phyloP scores from a whole-genome alignment of 495 filamentous ascomycete species.

The Aspergillus saccharolyticus region DNA sequence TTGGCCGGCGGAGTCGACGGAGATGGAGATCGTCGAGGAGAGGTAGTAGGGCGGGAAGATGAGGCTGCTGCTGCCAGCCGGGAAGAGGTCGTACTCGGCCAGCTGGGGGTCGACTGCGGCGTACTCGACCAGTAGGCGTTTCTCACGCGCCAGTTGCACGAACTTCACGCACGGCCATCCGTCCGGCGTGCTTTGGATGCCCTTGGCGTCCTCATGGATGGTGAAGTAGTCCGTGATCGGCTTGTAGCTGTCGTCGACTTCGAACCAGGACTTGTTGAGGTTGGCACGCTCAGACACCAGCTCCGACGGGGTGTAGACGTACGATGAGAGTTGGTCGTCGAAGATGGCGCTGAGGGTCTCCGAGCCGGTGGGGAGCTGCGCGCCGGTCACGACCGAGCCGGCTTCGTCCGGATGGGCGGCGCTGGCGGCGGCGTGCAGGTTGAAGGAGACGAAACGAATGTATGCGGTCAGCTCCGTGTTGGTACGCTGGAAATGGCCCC shows the following conservation, averaged over 20 bases:
- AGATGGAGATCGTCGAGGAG: slow-evolving; percentile 22
- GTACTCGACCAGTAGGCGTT: slow-evolving; percentile 49
- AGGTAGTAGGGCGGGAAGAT: slow-evolving; percentile 45
- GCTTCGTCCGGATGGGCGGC: slow-evolving; percentile 33
- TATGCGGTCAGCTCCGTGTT: slow-evolving; percentile 38
- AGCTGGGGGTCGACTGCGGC: slow-evolving; percentile 55
- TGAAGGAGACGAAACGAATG: slow-evolving; percentile 50
- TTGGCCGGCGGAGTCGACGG: slow-evolving; percentile 27
- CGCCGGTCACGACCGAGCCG: slow-evolving; percentile 26
- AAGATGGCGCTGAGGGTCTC: slow-evolving; percentile 34
- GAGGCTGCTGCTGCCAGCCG: slow-evolving; percentile 25
- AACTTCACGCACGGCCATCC: slow-evolving; percentile 60
- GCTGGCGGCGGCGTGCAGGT: slow-evolving; percentile 54
- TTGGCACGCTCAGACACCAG: slow-evolving; percentile 47
- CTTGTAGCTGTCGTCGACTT: slow-evolving; percentile 35
- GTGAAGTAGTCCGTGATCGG: slow-evolving; percentile 52
- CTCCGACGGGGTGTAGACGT: slow-evolving; percentile 49
- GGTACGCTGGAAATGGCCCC: slow-evolving; percentile 44
- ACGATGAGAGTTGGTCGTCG: slow-evolving; percentile 35
- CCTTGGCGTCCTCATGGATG: slow-evolving; percentile 28
- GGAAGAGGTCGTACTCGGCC: slow-evolving; percentile 44
- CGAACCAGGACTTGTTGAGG: slow-evolving; percentile 57
- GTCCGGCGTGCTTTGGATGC: slow-evolving; percentile 48
- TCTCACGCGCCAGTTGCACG: slow-evolving; percentile 46
- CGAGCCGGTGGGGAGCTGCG: slow-evolving; percentile 30